Evolutionary conservation across 129 eudicot species (phyloP), one percentile per base, ranked within the genome.

Genomic region (Solidago caesia): DNA sequence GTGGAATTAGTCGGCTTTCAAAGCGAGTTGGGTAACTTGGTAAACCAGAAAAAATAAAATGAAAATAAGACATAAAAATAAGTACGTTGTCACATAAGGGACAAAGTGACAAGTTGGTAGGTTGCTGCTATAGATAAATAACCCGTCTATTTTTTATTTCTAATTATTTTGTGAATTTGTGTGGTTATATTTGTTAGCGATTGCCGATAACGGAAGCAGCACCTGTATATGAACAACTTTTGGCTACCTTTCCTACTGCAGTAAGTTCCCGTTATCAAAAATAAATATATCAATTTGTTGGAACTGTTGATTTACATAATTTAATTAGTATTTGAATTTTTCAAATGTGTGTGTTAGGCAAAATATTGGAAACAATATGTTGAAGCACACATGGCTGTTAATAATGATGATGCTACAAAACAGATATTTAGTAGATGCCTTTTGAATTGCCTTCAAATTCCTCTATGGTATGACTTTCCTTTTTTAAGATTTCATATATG

Each of bases 351-450:
- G 73, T 55, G 21, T n/a, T 72, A 95, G 99, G 97, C 96, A 72
- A 95, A 85, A 67, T 95, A 85, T 67, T 95, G 99, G 99, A 95
- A 89, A 88, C 99, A 95, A 65, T 95, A 91, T 89, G 96, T 91
- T 42, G 99, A 95, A 79, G 99, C 97, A 76, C 85, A 89, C 73
- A 91, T 95, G 96, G 92, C 82, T 82, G 92, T 79, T 29, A 89
- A 87, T 77, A 91, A 95, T 77, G 97, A 95, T 69, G 99, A 91
- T 67, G 96, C 96, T 26, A 84, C 91, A 56, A 95, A 82, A 64
- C 97, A 91, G 79, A 80, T 91, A 41, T 95, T 95, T 81, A 95
- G 97, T 76, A 89, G 99, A 29, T 91, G 99, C 80, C 81, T 95
- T n/a, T 85, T 95, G 85, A 89, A 81, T 77, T 91, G 99, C 84